Evolutionary conservation across 305 asterid species (phyloP), one percentile per base, ranked within the genome.

Genomic region (Plantago lanceolata): DNA sequence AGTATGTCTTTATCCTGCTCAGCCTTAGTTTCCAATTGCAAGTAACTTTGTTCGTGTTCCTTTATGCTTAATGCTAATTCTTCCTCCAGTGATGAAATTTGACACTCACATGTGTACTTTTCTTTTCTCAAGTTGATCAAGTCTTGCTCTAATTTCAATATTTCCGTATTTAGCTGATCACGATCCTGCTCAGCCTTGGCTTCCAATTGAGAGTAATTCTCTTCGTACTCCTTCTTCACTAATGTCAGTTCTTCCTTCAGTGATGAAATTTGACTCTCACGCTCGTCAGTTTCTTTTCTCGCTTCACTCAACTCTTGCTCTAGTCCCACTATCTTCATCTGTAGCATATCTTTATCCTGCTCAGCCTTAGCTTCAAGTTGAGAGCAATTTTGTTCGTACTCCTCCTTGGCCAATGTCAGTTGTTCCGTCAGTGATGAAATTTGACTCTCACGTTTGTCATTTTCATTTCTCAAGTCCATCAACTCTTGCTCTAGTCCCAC

Each of bases 291-390:
- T 59, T 88, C 88, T 71, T 73, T 74, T 81, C 73, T 75, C 76
- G 87, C 35, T 63, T 68, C 40, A 33, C 6, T 33, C 40, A 33
- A 33, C 9, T 33, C 40, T 33, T 33, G 40, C 71, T 83, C 91
- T 56, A 87, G 89, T 67, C 82, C 96, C 60, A 19, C 59, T 61
- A 86, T 80, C 76, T 82, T 84, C 77, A 59, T 81, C 75, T 76
- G 83, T 64, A 79, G 85, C 71, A 79, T 77, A 63, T 75, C 67
- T 82, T 79, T 75, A 64, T 74, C 78, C 64, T 89, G 89, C 66
- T 76, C 73, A 26, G 84, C 82, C 68, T 71, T 78, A 73, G 77
- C 70, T 78, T 84, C 83, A 81, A 84, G 53, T 65, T 79, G 83
- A 53, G 75, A 61, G 65, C 69, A 71, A 67, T 78, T 76, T 63